Percentiles rank a stretch among this genome's conserved stretches.
phyloP scores from a whole-genome alignment of 2,329 filamentous ascomycete species.

The Aspergillus calidoustus region DNA sequence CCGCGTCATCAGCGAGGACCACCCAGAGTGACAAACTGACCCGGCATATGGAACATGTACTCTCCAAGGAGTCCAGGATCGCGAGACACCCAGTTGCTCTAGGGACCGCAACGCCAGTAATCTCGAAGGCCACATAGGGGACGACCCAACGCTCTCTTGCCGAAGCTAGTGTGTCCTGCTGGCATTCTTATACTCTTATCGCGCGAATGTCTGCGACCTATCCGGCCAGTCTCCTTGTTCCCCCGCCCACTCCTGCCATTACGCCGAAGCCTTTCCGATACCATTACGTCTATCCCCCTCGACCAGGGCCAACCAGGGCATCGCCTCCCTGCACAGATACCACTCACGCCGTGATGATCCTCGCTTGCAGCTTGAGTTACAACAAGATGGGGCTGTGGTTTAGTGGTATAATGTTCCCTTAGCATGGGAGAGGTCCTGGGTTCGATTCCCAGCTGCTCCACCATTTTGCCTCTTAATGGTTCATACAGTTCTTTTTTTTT shows the following conservation, averaged over 20 bases:
- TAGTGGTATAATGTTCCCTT: constrained; percentile 20
- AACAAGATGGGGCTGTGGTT: constrained; percentile 16
- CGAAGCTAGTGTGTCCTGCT: not conserved
- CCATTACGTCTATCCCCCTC: not conserved
- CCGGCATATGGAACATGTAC: not conserved
- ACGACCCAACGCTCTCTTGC: not conserved
- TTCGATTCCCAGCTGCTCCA: constrained; percentile 20
- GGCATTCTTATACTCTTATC: not conserved
- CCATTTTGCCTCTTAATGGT: not conserved
- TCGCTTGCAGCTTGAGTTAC: not conserved
- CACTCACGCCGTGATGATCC: not conserved
- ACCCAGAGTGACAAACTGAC: not conserved
- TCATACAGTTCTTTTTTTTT: not conserved
- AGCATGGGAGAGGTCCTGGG: constrained; percentile 19
- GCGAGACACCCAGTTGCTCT: not conserved
- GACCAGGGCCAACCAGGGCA: not conserved
- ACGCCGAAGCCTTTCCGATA: not conserved
- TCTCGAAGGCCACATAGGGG: not conserved
- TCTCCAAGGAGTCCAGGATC: not conserved
- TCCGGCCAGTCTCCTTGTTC: not conserved
- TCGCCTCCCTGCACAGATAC: not conserved
- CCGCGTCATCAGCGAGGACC: not conserved
- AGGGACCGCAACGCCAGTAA: not conserved
- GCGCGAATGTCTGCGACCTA: not conserved
- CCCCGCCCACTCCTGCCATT: not conserved